These are phyloP conservation scores for Nakaseomyces sp. DNA, from an alignment of 1,139 yeast genomes.

Conservation along the genomic window DNA sequence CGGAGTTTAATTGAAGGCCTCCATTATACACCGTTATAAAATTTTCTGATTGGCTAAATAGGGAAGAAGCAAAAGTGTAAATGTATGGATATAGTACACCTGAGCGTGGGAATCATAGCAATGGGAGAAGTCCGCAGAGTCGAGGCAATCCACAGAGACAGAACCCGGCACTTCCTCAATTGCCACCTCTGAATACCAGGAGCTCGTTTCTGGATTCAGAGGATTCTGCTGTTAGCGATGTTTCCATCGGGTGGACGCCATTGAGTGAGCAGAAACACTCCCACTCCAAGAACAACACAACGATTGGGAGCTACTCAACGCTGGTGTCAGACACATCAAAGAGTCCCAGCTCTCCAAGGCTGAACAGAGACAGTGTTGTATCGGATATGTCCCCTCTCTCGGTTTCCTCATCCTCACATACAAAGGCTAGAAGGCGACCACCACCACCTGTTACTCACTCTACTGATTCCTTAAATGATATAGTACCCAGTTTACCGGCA, in stretches of 20 bases:
- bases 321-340: constrained; percentile 5
- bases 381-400: not conserved
- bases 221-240: constrained; percentile 8
- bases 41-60: no score
- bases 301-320: not conserved
- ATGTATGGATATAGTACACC: constrained; percentile 7
- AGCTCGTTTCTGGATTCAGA: constrained; percentile 13
- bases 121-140: constrained; percentile 2
- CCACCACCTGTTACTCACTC: constrained; percentile 12
- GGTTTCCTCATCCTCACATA: constrained; percentile 5
- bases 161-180: constrained; percentile 16
- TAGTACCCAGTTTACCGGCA: constrained; percentile 4
- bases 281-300: not conserved
- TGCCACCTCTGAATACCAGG: constrained; percentile 27
- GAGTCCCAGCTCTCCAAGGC: constrained; percentile 5
- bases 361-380: not conserved
- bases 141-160: not conserved
- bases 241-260: constrained; percentile 20
- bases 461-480: not conserved
- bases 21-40: no score
- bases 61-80: no score
- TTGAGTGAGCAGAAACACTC: constrained; percentile 9
- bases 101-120: not conserved
- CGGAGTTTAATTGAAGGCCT: no score
- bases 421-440: constrained; percentile 13